Percentiles rank a stretch among this genome's conserved stretches.
Evolutionary conservation across 2,329 filamentous ascomycete species (phyloP).

Genomic region (Raffaelea ambrosiae): DNA sequence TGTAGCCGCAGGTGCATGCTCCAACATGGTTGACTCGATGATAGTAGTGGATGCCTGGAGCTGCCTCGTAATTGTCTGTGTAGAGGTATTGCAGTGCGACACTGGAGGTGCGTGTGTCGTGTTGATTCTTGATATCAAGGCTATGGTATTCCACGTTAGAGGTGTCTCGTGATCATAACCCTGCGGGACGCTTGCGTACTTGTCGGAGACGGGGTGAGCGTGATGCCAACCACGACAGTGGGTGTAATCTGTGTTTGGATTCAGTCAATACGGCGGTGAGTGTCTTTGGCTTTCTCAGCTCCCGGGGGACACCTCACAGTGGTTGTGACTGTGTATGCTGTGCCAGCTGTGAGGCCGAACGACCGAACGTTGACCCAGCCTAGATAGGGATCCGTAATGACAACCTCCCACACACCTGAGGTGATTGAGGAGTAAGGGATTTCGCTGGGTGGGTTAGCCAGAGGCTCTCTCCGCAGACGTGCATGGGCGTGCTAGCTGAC

Average conservation of each 20-base stretch:
- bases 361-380: slow-evolving; percentile 3
- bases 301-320: neutral
- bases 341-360: slow-evolving; percentile 7
- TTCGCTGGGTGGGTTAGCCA: neutral
- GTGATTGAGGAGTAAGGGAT: slow-evolving; percentile 8
- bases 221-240: slow-evolving; percentile 1
- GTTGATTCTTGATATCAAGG: too few relatives aligned
- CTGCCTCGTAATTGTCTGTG: too few relatives aligned
- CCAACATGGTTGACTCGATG: too few relatives aligned
- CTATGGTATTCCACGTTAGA: neutral
- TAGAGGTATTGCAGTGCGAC: too few relatives aligned
- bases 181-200: neutral
- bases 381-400: slow-evolving; percentile 1
- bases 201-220: neutral
- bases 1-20: too few relatives aligned
- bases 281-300: too few relatives aligned
- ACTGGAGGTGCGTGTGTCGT: too few relatives aligned
- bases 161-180: neutral
- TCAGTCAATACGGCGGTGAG: too few relatives aligned
- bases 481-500: neutral
- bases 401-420: slow-evolving; percentile 9
- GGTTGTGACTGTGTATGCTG: slow-evolving; percentile 2
- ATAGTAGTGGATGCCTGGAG: too few relatives aligned
- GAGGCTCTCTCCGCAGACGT: neutral
- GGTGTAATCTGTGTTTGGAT: neutral